Base-by-base conservation (phyloP, 768 basidiomycete species). In the Vararia minispora region DNA sequence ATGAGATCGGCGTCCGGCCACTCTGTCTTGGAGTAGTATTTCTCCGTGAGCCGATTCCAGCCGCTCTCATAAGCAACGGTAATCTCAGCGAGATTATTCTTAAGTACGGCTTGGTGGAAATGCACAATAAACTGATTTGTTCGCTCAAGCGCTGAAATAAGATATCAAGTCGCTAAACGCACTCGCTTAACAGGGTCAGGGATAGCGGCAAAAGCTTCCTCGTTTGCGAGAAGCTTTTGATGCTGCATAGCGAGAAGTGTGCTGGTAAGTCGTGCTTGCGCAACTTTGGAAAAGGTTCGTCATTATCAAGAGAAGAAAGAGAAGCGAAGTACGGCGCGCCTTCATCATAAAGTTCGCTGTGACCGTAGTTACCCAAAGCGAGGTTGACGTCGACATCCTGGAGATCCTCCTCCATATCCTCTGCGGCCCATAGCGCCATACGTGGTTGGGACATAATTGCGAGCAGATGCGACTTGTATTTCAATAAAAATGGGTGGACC, bases 1-100 rank as follows among this genome's bases (percentile, higher is more conserved):
- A 99, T 89, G 43, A 89, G 64, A 64, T 99, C 94, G 5, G 90
- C 91, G 56, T 97, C 91, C 1, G 94, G 94, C 94, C 94, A 98
- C 57, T 99, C 94, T 2, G 78, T 79, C 57, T 83, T 87, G 5
- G 88, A 59, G 53, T 95, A 99, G 65, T 83, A 91, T 65, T 92
- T 91, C 66, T 95, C 88, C 0, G 94, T 95, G 55, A 92, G 78
- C 45, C 85, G 80, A 61, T 91, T 94, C 92, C 92, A 99, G 5
- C 91, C 91, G 35, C 82, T 88, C 64, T 97, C 92, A 54, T 99
- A 99, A 36, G 91, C 88, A 16, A 81, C 69, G 4, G 86, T 88
- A 48, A 99, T 94, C 52, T 91, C 85, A 4, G 77, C 66, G 2
- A 95, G 72, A 60, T 97, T 94, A 57, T 92, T 90, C 30, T 89